Conservation (phyloP, 2,329 filamentous ascomycete species). For the Xylariaceae sp. region DNA sequence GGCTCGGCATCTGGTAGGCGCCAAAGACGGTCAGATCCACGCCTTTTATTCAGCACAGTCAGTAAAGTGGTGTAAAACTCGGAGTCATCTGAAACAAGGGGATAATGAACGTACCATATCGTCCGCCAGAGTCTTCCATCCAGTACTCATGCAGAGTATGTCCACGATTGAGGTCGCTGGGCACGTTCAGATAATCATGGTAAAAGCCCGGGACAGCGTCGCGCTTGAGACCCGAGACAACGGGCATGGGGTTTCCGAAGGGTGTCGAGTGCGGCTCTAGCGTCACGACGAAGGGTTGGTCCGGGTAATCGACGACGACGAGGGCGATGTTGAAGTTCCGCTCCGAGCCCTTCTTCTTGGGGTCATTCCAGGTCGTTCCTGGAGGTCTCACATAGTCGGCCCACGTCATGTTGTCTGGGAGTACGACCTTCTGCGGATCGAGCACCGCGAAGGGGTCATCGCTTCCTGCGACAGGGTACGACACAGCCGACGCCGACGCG, state of each 20-base stretch:
- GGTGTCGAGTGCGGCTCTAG: slow-evolving; percentile 40
- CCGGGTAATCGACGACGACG: slow-evolving; percentile 46
- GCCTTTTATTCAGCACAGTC: slow-evolving; percentile 28
- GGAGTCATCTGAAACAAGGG: not conserved
- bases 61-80: not conserved
- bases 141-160: slow-evolving; percentile 53
- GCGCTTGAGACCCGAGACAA: slow-evolving; percentile 36
- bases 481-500: slow-evolving; percentile 17
- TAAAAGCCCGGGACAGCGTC: slow-evolving; percentile 46
- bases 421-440: slow-evolving; percentile 48
- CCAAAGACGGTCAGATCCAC: slow-evolving; percentile 50
- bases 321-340: slow-evolving; percentile 53
- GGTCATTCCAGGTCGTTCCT: slow-evolving; percentile 43
- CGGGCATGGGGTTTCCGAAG: slow-evolving; percentile 45
- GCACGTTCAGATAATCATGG: slow-evolving; percentile 45
- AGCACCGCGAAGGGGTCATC: slow-evolving; percentile 45
- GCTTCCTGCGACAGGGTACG: slow-evolving; percentile 12
- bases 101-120: slow-evolving; percentile 25
- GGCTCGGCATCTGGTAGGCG: slow-evolving; percentile 42
- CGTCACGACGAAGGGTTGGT: slow-evolving; percentile 45
- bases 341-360: slow-evolving; percentile 37
- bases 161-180: slow-evolving; percentile 42
- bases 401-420: slow-evolving; percentile 51
- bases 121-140: slow-evolving; percentile 50
- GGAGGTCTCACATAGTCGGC: slow-evolving; percentile 42